phyloP scores from a whole-genome alignment of 1,139 yeast species.

The Saccharomyces hybrid region DNA sequence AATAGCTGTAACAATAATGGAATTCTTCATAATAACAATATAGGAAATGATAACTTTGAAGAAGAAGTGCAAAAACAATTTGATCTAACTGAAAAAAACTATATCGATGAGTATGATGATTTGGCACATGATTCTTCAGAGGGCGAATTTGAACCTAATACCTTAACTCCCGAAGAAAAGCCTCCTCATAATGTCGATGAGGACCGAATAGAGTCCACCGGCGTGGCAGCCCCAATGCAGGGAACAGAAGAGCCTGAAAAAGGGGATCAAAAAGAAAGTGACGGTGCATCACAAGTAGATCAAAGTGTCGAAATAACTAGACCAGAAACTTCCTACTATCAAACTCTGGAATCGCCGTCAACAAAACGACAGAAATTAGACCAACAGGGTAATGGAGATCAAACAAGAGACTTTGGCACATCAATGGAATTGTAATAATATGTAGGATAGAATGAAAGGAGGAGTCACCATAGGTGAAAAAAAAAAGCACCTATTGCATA shows the following conservation, averaged over 20 bases:
- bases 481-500: not conserved
- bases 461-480: not conserved
- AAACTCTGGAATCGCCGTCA: not conserved
- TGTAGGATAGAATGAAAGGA: not conserved
- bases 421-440: not conserved
- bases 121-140: conserved; percentile 1
- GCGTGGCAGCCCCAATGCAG: not conserved
- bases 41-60: not conserved
- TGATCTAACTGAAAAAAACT: conserved; percentile 4
- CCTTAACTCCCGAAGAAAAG: not conserved
- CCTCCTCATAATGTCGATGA: not conserved
- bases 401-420: not conserved
- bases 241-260: not conserved
- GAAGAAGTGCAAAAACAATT: conserved; percentile 3
- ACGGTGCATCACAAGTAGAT: not conserved
- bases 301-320: conserved; percentile 1
- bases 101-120: not conserved
- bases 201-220: not conserved
- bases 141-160: not conserved
- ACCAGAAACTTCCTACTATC: conserved; percentile 2
- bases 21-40: not conserved
- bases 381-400: not conserved
- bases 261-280: not conserved
- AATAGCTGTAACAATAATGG: not conserved
- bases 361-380: not conserved